These are phyloP conservation scores for Xylariomycetidae sp. DNA, from an alignment of 2,329 filamentous ascomycete species.

Conservation along the genomic window DNA sequence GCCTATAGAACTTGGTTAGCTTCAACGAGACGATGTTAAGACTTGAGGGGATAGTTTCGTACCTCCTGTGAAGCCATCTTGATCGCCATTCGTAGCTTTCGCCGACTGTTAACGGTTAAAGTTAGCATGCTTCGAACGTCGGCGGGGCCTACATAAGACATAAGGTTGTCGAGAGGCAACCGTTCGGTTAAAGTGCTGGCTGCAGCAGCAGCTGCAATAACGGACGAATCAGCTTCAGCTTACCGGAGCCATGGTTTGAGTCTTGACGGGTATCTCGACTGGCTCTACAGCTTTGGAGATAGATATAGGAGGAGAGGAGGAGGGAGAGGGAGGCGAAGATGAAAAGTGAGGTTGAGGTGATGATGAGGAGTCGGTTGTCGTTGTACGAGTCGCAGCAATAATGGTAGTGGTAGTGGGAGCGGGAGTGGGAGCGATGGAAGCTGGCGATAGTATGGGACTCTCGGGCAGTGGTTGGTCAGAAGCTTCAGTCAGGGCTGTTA, in stretches of 20 bases:
- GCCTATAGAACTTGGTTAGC: constrained; percentile 38
- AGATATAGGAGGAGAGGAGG: constrained; percentile 21
- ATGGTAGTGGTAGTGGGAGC: constrained; percentile 13
- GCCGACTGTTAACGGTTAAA: too few species aligned
- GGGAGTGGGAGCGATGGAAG: constrained; percentile 16
- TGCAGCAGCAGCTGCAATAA: constrained; percentile 17
- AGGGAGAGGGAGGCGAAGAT: constrained; percentile 25
- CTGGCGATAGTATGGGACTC: constrained; percentile 24
- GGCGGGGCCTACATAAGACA: too few species aligned
- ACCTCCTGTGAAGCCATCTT: constrained; percentile 26
- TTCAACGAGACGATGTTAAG: constrained; percentile 9
- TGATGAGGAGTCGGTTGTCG: constrained; percentile 22
- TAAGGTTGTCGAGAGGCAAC: too few species aligned
- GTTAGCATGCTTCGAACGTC: too few species aligned
- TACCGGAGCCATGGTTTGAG: constrained; percentile 53
- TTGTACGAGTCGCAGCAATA: constrained; percentile 13
- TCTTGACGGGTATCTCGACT: constrained; percentile 19
- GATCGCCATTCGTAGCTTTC: constrained; percentile 28
- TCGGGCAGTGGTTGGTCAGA: constrained; percentile 23
- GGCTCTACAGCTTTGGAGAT: constrained; percentile 21
- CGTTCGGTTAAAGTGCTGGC: too few species aligned
- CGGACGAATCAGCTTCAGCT: too few species aligned
- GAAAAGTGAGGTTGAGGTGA: constrained; percentile 23
- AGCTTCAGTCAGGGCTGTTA: constrained; percentile 15
- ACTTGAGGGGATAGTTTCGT: constrained; percentile 9